Evolutionary conservation across 208 protist genomes (phyloP).

Genomic region (Leishmania martiniquensis): DNA sequence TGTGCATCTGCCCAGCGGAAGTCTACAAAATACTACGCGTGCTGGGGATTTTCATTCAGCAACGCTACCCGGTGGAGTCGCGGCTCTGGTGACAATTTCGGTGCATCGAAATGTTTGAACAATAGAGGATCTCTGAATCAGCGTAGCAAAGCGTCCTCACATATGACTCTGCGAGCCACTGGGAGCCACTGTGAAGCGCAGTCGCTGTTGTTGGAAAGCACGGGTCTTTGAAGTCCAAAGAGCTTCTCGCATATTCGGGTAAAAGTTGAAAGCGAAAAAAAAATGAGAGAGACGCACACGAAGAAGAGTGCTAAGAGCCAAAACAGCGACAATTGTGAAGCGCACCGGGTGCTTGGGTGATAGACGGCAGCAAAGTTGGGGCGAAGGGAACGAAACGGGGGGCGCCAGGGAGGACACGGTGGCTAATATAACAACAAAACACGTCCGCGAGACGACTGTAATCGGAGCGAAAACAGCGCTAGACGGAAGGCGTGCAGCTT

Average conservation of each 20-base stretch:
- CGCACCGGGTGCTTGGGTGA: no score
- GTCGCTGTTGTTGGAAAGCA: not conserved
- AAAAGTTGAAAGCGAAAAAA: no score
- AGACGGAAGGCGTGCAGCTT: not conserved
- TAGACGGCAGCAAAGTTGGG: not conserved
- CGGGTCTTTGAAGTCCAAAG: not conserved
- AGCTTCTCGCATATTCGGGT: not conserved
- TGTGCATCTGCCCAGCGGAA: no score
- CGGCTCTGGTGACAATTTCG: not conserved
- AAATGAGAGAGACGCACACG: no score
- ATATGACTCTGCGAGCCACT: not conserved
- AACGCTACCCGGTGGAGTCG: no score
- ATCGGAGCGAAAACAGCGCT: not conserved
- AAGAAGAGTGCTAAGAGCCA: no score
- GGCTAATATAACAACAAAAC: no score
- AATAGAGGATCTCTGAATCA: not conserved
- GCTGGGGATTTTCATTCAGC: not conserved
- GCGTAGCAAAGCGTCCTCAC: not conserved
- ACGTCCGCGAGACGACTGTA: no score
- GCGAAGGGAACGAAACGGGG: no score
- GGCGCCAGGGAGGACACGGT: no score
- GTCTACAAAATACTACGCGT: no score
- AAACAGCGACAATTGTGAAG: no score
- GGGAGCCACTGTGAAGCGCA: not conserved
- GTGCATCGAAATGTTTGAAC: not conserved